Percentiles rank a stretch among this genome's conserved stretches.
Evolutionary conservation across 1,139 yeast genomes (phyloP).

Genomic region (Lizanozyma gosingica): DNA sequence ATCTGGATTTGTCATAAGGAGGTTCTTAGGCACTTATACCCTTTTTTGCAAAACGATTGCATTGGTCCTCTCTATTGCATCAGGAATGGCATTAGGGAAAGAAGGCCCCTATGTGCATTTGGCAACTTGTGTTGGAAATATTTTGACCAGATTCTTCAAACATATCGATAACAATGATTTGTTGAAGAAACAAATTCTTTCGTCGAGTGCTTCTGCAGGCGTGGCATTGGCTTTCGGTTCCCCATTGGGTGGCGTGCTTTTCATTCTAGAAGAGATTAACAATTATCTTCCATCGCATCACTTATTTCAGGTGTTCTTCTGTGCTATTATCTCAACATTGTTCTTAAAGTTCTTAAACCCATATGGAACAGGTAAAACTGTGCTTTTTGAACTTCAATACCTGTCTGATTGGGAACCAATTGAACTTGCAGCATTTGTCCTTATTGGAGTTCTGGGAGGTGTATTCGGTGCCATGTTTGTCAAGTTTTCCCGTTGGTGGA

Average conservation of each 20-base stretch:
- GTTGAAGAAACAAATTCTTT: constrained; percentile 47
- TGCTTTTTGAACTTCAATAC: constrained; percentile 48
- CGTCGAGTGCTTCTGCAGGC: constrained; percentile 63
- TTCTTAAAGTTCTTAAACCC: constrained; percentile 51
- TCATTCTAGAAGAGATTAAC: constrained; percentile 57
- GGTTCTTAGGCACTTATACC: constrained; percentile 48
- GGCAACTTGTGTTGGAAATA: constrained; percentile 60
- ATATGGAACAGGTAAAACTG: constrained; percentile 56
- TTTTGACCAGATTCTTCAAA: constrained; percentile 42
- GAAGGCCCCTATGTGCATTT: constrained; percentile 70
- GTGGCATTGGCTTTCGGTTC: constrained; percentile 66
- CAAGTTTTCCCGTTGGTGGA: constrained; percentile 45
- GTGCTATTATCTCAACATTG: constrained; percentile 51
- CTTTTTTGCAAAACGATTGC: constrained; percentile 43
- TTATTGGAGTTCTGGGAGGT: constrained; percentile 52
- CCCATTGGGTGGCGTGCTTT: constrained; percentile 61
- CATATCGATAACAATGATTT: constrained; percentile 43
- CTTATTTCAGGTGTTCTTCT: constrained; percentile 49
- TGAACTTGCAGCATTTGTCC: constrained; percentile 40
- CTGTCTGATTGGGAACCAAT: constrained; percentile 45
- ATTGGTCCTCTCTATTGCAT: constrained; percentile 51
- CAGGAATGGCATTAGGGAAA: constrained; percentile 60
- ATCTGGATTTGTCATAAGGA: constrained; percentile 47
- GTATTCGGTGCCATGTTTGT: constrained; percentile 48
- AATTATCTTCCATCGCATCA: constrained; percentile 52